These are phyloP conservation scores for Collybia sp. DNA, from an alignment of 768 basidiomycete species.

Conservation along the genomic window DNA sequence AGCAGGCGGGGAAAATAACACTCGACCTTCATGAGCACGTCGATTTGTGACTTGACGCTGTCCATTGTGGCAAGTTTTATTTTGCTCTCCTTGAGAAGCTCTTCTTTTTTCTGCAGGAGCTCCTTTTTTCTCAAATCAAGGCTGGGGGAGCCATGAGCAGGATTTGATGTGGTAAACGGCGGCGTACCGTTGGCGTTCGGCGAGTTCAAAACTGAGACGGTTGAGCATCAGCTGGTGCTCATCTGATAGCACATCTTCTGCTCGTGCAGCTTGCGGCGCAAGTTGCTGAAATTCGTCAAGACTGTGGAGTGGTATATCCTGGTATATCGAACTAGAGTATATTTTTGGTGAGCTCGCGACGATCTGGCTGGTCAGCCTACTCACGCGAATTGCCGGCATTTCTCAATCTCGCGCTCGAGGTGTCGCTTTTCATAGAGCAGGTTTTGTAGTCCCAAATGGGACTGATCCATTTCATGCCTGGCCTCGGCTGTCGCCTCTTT, in stretches of 20 bases:
- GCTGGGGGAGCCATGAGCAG: slow-evolving; percentile 29
- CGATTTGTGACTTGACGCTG: slow-evolving; percentile 73
- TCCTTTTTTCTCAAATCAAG: slow-evolving; percentile 70
- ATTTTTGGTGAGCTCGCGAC: background rate
- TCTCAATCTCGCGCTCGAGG: slow-evolving; percentile 87
- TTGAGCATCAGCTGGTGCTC: slow-evolving; percentile 86
- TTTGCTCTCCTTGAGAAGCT: slow-evolving; percentile 77
- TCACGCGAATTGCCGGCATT: slow-evolving; percentile 89
- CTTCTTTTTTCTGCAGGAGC: slow-evolving; percentile 66
- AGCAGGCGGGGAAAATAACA: slow-evolving; percentile 1
- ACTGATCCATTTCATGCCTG: slow-evolving; percentile 86
- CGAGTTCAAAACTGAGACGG: slow-evolving; percentile 81
- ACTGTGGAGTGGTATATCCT: slow-evolving; percentile 74
- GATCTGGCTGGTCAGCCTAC: slow-evolving; percentile 23
- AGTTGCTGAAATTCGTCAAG: slow-evolving; percentile 63
- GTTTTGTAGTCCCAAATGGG: slow-evolving; percentile 82
- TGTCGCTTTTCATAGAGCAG: slow-evolving; percentile 86
- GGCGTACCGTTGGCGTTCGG: slow-evolving; percentile 78
- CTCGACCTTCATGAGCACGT: slow-evolving; percentile 66
- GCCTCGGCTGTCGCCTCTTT: slow-evolving; percentile 77
- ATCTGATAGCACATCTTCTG: slow-evolving; percentile 55
- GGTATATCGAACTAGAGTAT: slow-evolving; percentile 70
- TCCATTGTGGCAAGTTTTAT: slow-evolving; percentile 69
- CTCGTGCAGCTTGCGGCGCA: slow-evolving; percentile 65
- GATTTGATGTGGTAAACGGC: slow-evolving; percentile 8